These are phyloP conservation scores for Colletotrichum sublineola DNA, from an alignment of 2,329 filamentous ascomycete species.

Conservation along the genomic window DNA sequence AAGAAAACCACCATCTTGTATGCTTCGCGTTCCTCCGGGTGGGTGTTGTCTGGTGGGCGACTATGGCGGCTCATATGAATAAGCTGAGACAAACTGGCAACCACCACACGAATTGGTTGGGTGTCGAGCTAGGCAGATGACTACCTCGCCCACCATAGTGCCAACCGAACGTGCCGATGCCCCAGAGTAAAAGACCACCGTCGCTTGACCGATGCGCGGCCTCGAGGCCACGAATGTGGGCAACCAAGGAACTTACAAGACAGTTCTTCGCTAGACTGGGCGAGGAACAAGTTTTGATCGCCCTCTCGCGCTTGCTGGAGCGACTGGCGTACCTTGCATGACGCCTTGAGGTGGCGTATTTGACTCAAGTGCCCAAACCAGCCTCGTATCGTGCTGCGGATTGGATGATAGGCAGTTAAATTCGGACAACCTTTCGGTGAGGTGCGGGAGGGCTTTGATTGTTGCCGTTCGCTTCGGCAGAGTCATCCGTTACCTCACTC, in stretches of 20 bases:
- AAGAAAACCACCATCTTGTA: constrained; percentile 34
- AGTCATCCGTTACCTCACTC: constrained; percentile 16
- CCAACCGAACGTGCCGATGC: constrained; percentile 35
- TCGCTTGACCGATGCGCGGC: constrained; percentile 10
- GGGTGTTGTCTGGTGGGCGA: constrained; percentile 38
- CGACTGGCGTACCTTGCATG: constrained; percentile 45
- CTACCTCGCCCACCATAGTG: constrained; percentile 29
- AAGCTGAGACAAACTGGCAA: constrained; percentile 41
- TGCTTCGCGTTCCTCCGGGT: constrained; percentile 37
- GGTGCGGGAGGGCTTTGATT: not conserved
- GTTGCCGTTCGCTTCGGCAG: not conserved
- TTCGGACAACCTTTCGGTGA: constrained; percentile 2
- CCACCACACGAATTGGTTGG: constrained; percentile 36
- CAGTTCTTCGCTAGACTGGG: constrained; percentile 25
- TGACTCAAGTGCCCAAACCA: constrained; percentile 29
- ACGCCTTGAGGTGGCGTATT: constrained; percentile 44
- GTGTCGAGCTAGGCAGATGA: constrained; percentile 37
- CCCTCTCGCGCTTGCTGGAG: constrained; percentile 24
- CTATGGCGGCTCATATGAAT: constrained; percentile 41
- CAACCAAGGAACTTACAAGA: constrained; percentile 34
- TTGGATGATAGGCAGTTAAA: constrained; percentile 11
- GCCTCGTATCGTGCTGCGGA: constrained; percentile 18
- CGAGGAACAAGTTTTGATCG: constrained; percentile 32
- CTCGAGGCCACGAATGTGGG: constrained; percentile 16
- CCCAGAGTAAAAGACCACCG: constrained; percentile 8